Conservation (phyloP, 768 basidiomycete genomes). For the Clitopilus hobsonii region DNA sequence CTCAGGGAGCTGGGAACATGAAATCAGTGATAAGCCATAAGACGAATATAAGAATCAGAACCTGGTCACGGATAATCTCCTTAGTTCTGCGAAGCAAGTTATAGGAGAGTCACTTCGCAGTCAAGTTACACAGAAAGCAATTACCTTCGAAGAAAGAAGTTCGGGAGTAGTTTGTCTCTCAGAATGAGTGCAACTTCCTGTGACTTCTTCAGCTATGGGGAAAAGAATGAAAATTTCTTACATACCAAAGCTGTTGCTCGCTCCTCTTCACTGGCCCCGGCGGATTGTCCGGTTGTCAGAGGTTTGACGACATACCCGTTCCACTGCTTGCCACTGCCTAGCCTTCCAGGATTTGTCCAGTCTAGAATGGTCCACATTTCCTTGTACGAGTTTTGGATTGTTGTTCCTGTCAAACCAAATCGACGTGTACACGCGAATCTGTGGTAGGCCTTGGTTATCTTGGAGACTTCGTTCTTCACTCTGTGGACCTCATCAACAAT, state of each 20-base stretch:
- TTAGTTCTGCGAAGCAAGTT: conserved; percentile 54
- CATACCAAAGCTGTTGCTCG: conserved; percentile 48
- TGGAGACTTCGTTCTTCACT: conserved; percentile 74
- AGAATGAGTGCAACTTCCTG: conserved; percentile 60
- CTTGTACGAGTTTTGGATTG: conserved; percentile 79
- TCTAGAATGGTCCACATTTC: conserved; percentile 92
- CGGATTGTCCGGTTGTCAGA: conserved; percentile 62
- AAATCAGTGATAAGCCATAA: background rate
- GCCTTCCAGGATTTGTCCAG: conserved; percentile 80
- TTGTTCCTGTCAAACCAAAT: conserved; percentile 84
- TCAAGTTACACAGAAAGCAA: background rate
- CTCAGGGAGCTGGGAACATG: conserved; percentile 60
- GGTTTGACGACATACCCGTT: conserved; percentile 65
- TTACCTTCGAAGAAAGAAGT: conserved; percentile 80
- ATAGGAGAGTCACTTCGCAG: background rate
- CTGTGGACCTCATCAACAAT: conserved; percentile 89
- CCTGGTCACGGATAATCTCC: conserved; percentile 68
- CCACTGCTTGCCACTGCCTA: conserved; percentile 79
- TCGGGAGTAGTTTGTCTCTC: conserved; percentile 65
- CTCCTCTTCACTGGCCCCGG: conserved; percentile 59
- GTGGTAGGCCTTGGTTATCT: conserved; percentile 65
- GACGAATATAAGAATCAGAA: conserved; percentile 13
- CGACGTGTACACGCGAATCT: conserved; percentile 62
- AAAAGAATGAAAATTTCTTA: too few species aligned
- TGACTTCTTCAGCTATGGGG: too few species aligned